Evolutionary conservation across 305 asterid species (phyloP).

Genomic region (Caryopteris hybrid): DNA sequence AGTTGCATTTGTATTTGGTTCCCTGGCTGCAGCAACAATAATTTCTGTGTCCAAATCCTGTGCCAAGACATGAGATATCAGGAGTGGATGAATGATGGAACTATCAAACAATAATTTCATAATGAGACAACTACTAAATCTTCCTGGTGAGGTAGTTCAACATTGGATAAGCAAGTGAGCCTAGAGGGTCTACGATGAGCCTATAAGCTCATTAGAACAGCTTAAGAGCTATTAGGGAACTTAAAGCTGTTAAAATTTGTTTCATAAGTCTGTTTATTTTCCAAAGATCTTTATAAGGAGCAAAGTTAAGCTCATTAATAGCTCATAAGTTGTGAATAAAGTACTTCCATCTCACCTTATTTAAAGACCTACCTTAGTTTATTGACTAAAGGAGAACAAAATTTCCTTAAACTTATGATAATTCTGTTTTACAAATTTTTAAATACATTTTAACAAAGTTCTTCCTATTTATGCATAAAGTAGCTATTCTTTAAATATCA

Average conservation of each 20-base stretch:
- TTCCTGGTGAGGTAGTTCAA: not conserved
- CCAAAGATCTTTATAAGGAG: too few relatives aligned
- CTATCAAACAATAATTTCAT: not conserved
- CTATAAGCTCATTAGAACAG: too few relatives aligned
- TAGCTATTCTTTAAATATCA: too few relatives aligned
- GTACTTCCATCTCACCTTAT: not conserved
- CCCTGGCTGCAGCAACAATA: slow-evolving; percentile 84
- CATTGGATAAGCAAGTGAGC: not conserved
- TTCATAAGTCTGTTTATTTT: too few relatives aligned
- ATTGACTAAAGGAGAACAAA: too few relatives aligned
- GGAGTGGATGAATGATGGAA: not conserved
- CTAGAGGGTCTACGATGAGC: not conserved
- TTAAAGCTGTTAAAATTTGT: not conserved
- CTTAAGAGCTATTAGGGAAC: too few relatives aligned
- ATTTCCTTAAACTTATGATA: too few relatives aligned
- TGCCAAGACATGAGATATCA: not conserved
- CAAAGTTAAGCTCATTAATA: not conserved
- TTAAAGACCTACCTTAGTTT: too few relatives aligned
- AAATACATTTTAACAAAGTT: too few relatives aligned
- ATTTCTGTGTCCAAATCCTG: slow-evolving; percentile 93
- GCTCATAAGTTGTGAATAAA: not conserved
- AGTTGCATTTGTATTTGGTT: slow-evolving; percentile 63
- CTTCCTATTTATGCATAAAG: too few relatives aligned
- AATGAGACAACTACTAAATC: not conserved
- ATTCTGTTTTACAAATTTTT: too few relatives aligned